A percentile compares a stretch with the other conserved stretches of the same genome.
Evolutionary conservation across 805 yeast species (phyloP).

Genomic region (Candida stauntonica): DNA sequence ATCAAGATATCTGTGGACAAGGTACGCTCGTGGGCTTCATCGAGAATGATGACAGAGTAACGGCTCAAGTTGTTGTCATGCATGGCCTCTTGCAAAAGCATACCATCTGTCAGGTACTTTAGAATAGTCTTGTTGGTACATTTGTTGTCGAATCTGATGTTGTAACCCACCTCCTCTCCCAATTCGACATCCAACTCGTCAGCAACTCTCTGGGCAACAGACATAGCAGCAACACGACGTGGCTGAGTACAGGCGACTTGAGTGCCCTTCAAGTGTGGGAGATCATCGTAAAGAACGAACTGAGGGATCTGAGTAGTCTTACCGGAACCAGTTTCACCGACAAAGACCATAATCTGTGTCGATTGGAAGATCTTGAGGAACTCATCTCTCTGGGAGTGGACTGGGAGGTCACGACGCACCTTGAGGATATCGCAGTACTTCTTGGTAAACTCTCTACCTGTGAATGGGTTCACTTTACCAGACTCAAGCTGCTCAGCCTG

Average conservation of each 20-base stretch:
- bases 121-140: constrained; percentile 76
- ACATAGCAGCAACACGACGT: constrained; percentile 98
- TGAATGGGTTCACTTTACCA: constrained; percentile 71
- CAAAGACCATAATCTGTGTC: constrained; percentile 94
- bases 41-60: constrained; percentile 87
- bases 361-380: constrained; percentile 79
- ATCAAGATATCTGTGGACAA: constrained; percentile 92
- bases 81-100: constrained; percentile 96
- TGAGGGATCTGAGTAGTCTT: constrained; percentile 98
- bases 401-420: constrained; percentile 83
- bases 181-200: constrained; percentile 92
- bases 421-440: constrained; percentile 76
- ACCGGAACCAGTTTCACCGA: constrained; percentile 99
- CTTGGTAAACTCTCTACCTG: constrained; percentile 56
- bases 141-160: constrained; percentile 89
- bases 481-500: constrained; percentile 57
- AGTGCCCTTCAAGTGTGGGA: constrained; percentile 79
- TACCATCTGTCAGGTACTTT: constrained; percentile 98
- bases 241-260: constrained; percentile 97
- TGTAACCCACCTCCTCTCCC: constrained; percentile 95
- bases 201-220: constrained; percentile 95
- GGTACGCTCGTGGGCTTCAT: constrained; percentile 98
- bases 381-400: constrained; percentile 88
- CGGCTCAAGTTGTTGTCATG: constrained; percentile 78
- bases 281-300: constrained; percentile 83